Evolutionary conservation across 2,329 filamentous ascomycete genomes (phyloP), one percentile per base, ranked within the genome.

Genomic region (Cladophialophora psammophila): DNA sequence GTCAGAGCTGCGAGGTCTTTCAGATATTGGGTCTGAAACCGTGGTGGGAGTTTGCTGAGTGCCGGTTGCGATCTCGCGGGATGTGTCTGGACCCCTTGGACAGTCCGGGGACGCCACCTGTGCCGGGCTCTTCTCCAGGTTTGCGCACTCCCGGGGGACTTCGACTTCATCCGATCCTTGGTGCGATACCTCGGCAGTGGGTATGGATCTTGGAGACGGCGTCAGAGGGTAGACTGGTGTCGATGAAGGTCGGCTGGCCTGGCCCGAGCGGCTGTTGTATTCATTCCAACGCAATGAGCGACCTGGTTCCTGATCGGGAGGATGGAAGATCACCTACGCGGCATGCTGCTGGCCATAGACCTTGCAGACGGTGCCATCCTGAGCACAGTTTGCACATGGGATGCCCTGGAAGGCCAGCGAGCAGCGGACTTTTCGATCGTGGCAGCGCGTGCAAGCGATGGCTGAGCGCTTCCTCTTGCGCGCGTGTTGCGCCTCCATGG

Each of bases 301-400:
- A 9, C 45, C 26, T 15, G n/a, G 20, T 10, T 50, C 26, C 31
- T 36, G 52, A 3, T 5, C 20, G 4, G 26, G 31, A 9, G 10
- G 26, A 9, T 18, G 9, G 42, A 20, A n/a, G 36, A 13, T n/a
- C 20, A 63, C 68, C 60, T 36, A 68, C 68, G 52, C 32, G 9
- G 52, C 50, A 31, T 60, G 63, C 34, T 56, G 42, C 42, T 64
- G 61, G 31, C 58, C 64, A 54, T 68, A 70, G 48, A 70, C 58
- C 26, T 55, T 60, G 56, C 68, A 68, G 13, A 34, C n/a, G 4
- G 65, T 60, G 12, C 62, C 62, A 59, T 70, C 65, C 56, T 70
- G 68, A 54, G 60, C 65, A 72, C 83, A 85, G 64, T 85, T 85
- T 77, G 84, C 85, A 74, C 81, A 86, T 7, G 83, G 84, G 55